phyloP scores from a whole-genome alignment of 148 eudicot species.

The Chenopodium suecicum region DNA sequence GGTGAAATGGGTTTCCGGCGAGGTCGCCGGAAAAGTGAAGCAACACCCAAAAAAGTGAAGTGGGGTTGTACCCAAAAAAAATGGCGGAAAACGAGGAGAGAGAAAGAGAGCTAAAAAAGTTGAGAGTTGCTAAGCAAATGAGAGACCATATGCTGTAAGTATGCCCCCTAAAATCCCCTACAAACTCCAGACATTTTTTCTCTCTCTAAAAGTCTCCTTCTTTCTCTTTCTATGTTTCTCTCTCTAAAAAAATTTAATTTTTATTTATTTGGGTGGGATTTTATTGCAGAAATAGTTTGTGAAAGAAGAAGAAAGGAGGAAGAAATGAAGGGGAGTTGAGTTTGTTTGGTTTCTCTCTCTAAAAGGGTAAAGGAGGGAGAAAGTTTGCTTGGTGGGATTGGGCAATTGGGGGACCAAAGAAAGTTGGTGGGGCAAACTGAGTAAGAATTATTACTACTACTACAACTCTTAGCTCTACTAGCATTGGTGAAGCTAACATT shows the following conservation, averaged over 20 bases:
- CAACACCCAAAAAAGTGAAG: neutral
- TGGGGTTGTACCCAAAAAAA: neutral
- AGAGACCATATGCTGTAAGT: conserved; percentile 58
- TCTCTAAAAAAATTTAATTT: neutral
- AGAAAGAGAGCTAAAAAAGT: neutral
- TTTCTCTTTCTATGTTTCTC: neutral
- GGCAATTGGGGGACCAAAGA: conserved; percentile 18
- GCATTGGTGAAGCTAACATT: neutral
- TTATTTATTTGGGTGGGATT: too few relatives aligned
- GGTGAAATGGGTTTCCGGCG: conserved; percentile 35
- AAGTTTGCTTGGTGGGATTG: conserved; percentile 10
- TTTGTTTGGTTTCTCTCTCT: neutral
- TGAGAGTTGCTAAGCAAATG: conserved; percentile 28
- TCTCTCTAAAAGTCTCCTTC: conserved; percentile 23
- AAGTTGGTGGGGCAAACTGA: conserved; percentile 7
- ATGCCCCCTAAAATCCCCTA: conserved; percentile 55
- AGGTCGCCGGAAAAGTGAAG: conserved; percentile 32
- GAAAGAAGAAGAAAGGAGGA: too few relatives aligned
- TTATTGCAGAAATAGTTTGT: too few relatives aligned
- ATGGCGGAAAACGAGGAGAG: conserved; percentile 8
- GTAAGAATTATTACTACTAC: conserved; percentile 2
- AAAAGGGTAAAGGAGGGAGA: neutral
- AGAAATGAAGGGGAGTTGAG: too few relatives aligned
- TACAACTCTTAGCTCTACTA: neutral
- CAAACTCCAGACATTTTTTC: conserved; percentile 42